Conservation (phyloP, 345 rosid genomes). For the Sisymbrium irio region DNA sequence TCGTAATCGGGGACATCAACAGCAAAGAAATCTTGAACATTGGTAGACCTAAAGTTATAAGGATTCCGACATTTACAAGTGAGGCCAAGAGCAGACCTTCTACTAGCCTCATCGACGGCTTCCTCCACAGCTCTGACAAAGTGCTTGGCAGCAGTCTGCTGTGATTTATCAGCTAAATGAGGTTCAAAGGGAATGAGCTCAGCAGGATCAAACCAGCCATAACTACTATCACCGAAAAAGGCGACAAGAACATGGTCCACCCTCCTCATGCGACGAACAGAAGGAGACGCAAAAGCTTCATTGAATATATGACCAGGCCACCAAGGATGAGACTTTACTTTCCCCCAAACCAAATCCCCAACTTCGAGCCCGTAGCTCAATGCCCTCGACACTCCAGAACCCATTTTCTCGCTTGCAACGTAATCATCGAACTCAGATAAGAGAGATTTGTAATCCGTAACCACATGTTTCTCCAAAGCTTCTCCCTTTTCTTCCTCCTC, state of each 20-base stretch:
- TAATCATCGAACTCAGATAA: slow-evolving; percentile 89
- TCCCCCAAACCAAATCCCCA: slow-evolving; percentile 99
- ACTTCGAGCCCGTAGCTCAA: slow-evolving; percentile 78
- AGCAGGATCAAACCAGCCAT: slow-evolving; percentile 98
- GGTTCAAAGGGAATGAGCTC: slow-evolving; percentile 87
- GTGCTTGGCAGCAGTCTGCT: slow-evolving; percentile 59
- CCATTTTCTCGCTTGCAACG: slow-evolving; percentile 75
- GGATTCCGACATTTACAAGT: slow-evolving; percentile 80
- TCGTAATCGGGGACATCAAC: slow-evolving; percentile 95
- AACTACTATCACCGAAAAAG: slow-evolving; percentile 96
- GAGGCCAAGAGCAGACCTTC: slow-evolving; percentile 78
- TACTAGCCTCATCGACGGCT: slow-evolving; percentile 83
- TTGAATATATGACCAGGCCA: slow-evolving; percentile 99
- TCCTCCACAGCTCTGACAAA: slow-evolving; percentile 92
- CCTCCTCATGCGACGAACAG: slow-evolving; percentile 80
- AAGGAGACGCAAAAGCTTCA: slow-evolving; percentile 75
- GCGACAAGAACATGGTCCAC: slow-evolving; percentile 91
- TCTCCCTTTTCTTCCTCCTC: slow-evolving; percentile 23
- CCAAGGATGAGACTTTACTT: slow-evolving; percentile 99
- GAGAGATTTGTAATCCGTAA: slow-evolving; percentile 47
- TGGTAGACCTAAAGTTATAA: slow-evolving; percentile 64
- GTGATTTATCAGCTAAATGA: slow-evolving; percentile 65
- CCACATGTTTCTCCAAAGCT: slow-evolving; percentile 9
- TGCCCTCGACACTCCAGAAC: slow-evolving; percentile 64
- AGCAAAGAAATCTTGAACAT: slow-evolving; percentile 63